Evolutionary conservation across 345 rosid genomes (phyloP), one percentile per base, ranked within the genome.

Genomic region (Sapria himalayana): DNA sequence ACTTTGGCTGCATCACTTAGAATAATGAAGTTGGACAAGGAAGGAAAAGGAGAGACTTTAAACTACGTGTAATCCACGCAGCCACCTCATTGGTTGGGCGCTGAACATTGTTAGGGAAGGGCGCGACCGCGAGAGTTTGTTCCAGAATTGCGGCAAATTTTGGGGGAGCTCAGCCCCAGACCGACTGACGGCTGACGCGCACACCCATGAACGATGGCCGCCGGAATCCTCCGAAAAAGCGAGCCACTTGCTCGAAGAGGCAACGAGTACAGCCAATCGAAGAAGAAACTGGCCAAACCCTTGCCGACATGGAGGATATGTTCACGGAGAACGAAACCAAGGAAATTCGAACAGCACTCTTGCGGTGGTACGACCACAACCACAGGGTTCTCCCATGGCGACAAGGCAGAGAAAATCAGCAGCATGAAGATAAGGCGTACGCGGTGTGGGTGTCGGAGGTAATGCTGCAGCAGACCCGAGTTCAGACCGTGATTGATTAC

Each of bases 371-470:
- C 59, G 78, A 78, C 54, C 37, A 33, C 51, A 73, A 66, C 54
- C 55, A 59, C 47, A 63, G 94, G 40, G 76, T 73, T 57, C 92
- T 86, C 22, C 94, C 94, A 5, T 86, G 92, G 97, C 75, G 97
- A 48, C 51, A 37, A 24, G 63, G 49, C 8, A 34, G 43, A 22
- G 57, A 43, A 27, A 46, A 47, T 19, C 57, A 47, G 15, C 71
- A 60, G 25, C 42, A 47, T 37, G 71, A 65, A 43, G 64, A 42
- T 45, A 70, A 78, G 51, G 97, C 85, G 5, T 86, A 81, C 56
- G 80, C 76, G 51, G 80, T 81, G 13, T 86, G 97, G 94, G 89
- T 86, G 29, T 86, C 97, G 25, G 97, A 86, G 64, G 69, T 86
- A 39, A 86, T 86, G 97, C 59, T 86, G 48, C 94, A 81, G 63